Percentiles rank a stretch among this genome's conserved stretches.
Evolutionary conservation across 2,329 filamentous ascomycete species (phyloP).

Genomic region (Coccinonectria pachysandricola): DNA sequence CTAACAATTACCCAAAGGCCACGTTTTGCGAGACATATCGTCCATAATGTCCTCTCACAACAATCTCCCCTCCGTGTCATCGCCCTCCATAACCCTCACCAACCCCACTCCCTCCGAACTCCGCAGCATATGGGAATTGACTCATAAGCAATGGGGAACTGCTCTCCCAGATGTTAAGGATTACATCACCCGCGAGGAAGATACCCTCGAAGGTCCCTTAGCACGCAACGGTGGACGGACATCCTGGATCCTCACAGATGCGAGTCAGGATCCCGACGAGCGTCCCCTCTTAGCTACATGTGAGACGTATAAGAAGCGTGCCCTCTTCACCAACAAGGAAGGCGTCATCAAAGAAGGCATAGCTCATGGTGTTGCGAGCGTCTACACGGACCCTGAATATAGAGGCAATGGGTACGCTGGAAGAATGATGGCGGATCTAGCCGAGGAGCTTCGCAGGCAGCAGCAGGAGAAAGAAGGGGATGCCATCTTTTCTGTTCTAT

Average conservation of each 20-base stretch:
- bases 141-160: slow-evolving; percentile 47
- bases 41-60: slow-evolving; percentile 11
- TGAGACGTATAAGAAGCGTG: slow-evolving; percentile 52
- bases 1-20: neutral
- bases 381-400: slow-evolving; percentile 61
- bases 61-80: slow-evolving; percentile 13
- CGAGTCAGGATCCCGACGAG: slow-evolving; percentile 23
- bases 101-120: slow-evolving; percentile 48
- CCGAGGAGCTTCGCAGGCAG: slow-evolving; percentile 24
- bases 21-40: neutral
- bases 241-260: slow-evolving; percentile 54
- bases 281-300: slow-evolving; percentile 52
- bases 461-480: slow-evolving; percentile 21
- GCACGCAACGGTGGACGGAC: slow-evolving; percentile 48
- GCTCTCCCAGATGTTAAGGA: slow-evolving; percentile 37
- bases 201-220: slow-evolving; percentile 47
- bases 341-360: slow-evolving; percentile 39
- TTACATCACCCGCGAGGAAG: slow-evolving; percentile 50
- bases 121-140: slow-evolving; percentile 42
- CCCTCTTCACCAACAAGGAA: slow-evolving; percentile 32
- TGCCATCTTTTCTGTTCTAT: slow-evolving; percentile 63
- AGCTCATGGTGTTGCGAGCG: slow-evolving; percentile 67
- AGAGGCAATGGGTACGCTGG: slow-evolving; percentile 67
- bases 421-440: slow-evolving; percentile 62
- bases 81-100: slow-evolving; percentile 30